These are phyloP conservation scores for Hagleromyces aurorensis DNA, from an alignment of 805 yeast species.

Conservation along the genomic window DNA sequence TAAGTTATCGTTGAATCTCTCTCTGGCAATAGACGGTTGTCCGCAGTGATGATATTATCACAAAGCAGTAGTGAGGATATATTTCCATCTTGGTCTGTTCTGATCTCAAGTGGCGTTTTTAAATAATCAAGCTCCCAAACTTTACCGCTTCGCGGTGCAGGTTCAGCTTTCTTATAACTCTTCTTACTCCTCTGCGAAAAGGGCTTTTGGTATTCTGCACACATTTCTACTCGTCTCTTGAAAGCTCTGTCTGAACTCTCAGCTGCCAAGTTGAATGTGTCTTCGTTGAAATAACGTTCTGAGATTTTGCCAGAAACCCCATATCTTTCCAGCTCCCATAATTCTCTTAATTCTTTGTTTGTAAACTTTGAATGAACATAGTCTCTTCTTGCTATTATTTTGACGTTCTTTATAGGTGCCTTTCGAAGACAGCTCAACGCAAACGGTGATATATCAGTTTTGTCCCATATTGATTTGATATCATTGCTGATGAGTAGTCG, in stretches of 20 bases:
- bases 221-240: slow-evolving; percentile 57
- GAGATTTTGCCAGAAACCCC: slow-evolving; percentile 45
- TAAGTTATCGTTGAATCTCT: slow-evolving; percentile 21
- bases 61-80: slow-evolving; percentile 23
- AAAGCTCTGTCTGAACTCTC: slow-evolving; percentile 42
- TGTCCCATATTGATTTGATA: slow-evolving; percentile 46
- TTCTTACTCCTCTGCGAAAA: slow-evolving; percentile 24
- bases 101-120: slow-evolving; percentile 51
- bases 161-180: slow-evolving; percentile 19
- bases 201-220: slow-evolving; percentile 43
- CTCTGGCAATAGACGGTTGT: slow-evolving; percentile 22
- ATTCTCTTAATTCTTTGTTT: slow-evolving; percentile 83
- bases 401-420: slow-evolving; percentile 54
- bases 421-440: slow-evolving; percentile 49
- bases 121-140: slow-evolving; percentile 67
- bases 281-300: slow-evolving; percentile 27
- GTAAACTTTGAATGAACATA: slow-evolving; percentile 81
- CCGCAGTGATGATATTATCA: slow-evolving; percentile 15
- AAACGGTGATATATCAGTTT: slow-evolving; percentile 62
- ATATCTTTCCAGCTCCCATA: slow-evolving; percentile 49
- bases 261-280: slow-evolving; percentile 20
- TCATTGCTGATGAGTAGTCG: slow-evolving; percentile 54
- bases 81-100: slow-evolving; percentile 32
- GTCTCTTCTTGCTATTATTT: slow-evolving; percentile 81
- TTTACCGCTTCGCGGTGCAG: slow-evolving; percentile 20